phyloP scores from a whole-genome alignment of 2,329 filamentous ascomycete genomes.

The Sclerotinia glacialis region DNA sequence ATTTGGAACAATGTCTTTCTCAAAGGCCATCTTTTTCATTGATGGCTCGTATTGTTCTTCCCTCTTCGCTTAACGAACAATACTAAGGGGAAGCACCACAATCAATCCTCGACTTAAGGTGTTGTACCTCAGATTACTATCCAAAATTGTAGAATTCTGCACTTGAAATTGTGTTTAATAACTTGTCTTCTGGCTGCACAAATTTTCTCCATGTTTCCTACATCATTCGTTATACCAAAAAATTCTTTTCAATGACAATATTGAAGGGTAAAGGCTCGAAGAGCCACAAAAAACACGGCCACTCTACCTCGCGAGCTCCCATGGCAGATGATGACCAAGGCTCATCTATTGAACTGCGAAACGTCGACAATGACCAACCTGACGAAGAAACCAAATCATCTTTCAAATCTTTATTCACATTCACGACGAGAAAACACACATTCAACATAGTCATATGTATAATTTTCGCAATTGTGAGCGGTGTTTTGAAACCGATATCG shows the following conservation, averaged over 20 bases:
- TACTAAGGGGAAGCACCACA: slow-evolving; percentile 23
- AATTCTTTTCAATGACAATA: slow-evolving; percentile 11
- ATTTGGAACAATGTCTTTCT: slow-evolving; percentile 6
- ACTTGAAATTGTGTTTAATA: not conserved
- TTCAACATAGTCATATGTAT: slow-evolving; percentile 54
- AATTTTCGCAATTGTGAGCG: slow-evolving; percentile 55
- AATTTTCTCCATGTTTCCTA: not conserved
- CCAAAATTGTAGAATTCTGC: not conserved
- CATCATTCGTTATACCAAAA: not conserved
- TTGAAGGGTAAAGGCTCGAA: slow-evolving; percentile 2
- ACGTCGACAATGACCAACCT: not conserved
- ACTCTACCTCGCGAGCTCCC: not conserved
- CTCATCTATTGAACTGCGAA: slow-evolving; percentile 18
- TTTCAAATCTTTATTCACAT: slow-evolving; percentile 59
- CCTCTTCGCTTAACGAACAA: slow-evolving; percentile 29
- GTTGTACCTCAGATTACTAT: not conserved
- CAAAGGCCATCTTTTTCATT: not conserved
- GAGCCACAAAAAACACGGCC: not conserved
- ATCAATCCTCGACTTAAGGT: not conserved
- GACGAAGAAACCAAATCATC: slow-evolving; percentile 25
- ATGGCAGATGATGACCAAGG: slow-evolving; percentile 6
- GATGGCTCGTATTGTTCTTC: slow-evolving; percentile 19
- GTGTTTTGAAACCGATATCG: slow-evolving; percentile 61
- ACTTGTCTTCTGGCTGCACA: not conserved
- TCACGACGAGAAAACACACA: slow-evolving; percentile 62